These are phyloP conservation scores for Pseudevernia furfuracea DNA, from an alignment of 495 filamentous ascomycete genomes.

Conservation along the genomic window DNA sequence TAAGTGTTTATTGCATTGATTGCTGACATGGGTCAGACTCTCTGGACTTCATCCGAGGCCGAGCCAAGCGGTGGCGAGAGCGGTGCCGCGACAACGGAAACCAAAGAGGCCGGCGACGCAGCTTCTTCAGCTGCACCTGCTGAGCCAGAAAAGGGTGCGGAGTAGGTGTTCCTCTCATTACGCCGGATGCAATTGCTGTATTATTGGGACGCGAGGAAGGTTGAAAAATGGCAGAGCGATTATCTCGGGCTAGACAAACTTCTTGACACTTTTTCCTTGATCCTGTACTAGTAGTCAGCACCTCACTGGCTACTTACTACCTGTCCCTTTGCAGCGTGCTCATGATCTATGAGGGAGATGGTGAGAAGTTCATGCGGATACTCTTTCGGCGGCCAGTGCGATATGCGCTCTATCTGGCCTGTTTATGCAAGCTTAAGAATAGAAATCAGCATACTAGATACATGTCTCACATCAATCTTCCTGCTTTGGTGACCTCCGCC, in stretches of 20 bases:
- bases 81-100: constrained; percentile 52
- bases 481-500: neutral
- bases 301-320: constrained; percentile 12
- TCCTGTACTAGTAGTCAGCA: neutral
- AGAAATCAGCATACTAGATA: constrained; percentile 15
- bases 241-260: neutral
- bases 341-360: constrained; percentile 11
- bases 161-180: constrained; percentile 29
- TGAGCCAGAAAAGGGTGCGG: constrained; percentile 54
- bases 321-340: constrained; percentile 13
- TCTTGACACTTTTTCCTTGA: constrained; percentile 10
- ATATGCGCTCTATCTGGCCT: constrained; percentile 7
- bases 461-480: neutral
- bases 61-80: constrained; percentile 55
- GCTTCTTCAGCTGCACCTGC: constrained; percentile 40
- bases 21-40: constrained; percentile 57
- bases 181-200: constrained; percentile 9
- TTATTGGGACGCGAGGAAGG: constrained; percentile 5
- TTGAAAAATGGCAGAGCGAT: constrained; percentile 6
- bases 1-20: constrained; percentile 20
- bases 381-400: constrained; percentile 12
- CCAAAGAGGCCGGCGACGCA: constrained; percentile 47
- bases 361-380: constrained; percentile 8
- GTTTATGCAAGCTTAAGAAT: constrained; percentile 15
- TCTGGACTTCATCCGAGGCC: constrained; percentile 98